Base-by-base conservation (phyloP, 1,284 basidiomycete genomes). In the Tilletia walkeri region DNA sequence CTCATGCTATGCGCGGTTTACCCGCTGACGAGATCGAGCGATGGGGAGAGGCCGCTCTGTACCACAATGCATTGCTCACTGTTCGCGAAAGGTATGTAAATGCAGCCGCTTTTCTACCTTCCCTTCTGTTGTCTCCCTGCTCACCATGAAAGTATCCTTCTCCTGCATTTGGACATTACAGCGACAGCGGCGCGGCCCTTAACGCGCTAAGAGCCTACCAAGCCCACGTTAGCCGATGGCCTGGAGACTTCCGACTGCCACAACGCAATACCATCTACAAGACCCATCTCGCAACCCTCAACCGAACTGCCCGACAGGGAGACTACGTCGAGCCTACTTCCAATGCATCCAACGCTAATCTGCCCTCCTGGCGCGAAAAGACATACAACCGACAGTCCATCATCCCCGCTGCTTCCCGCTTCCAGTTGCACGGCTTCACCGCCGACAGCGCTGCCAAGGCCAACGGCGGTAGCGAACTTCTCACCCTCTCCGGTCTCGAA, bases 31-130 rank as follows among this genome's bases (percentile, higher is more conserved):
- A 82, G 71, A 75, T 81, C 66, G 82, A 82, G 72, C 71, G 76
- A 61, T 83, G 82, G 82, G 74, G 69, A 47, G 82, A 82, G 74
- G 69, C 69, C 10, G 82, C 82, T 0, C 76, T 83, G 34, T 83
- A 83, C 72, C 78, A 80, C 67, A 78, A 77, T 36, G 77, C 80
- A 16, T 73, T 83, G 2, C 73, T 82, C 30, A 78, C 77, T 39
- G 72, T 82, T 65, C 75, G 78, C 18, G 59, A 71, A 34, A 67
- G 73, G 54, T 67, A 45, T 36, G 69, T 56, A 12, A n/a, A 34
- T 7, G 12, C 14, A n/a, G 9, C 63, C 30, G 16, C 12, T 65
- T 38, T 6, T 38, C 61, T 39, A 9, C 12, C 16, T 39, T 39
- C 24, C 61, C 10, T 65, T 34, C 24, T 30, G 16, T 20, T 30